phyloP scores from a whole-genome alignment of 2,329 filamentous ascomycete genomes.

The Trichoderma simmonsii region DNA sequence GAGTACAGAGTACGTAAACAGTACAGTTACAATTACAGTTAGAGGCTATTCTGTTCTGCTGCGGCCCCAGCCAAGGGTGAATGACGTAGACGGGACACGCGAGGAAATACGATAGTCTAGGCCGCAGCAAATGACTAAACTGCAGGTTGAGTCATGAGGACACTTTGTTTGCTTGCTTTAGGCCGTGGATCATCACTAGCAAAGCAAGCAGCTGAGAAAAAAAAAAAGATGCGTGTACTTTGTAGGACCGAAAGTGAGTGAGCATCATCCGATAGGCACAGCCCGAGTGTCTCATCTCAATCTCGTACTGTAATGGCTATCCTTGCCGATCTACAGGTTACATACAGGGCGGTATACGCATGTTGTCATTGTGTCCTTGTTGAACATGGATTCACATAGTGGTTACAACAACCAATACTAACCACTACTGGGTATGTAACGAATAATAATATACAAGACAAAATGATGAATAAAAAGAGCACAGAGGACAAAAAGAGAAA shows the following conservation, averaged over 20 bases:
- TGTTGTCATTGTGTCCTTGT: background rate
- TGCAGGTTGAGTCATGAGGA: background rate
- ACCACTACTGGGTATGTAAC: too few relatives aligned
- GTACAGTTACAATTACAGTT: too few relatives aligned
- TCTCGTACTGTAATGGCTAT: background rate
- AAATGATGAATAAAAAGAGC: background rate
- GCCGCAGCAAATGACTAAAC: background rate
- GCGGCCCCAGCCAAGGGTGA: background rate
- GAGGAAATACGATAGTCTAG: background rate
- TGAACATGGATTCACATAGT: background rate
- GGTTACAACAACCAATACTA: background rate
- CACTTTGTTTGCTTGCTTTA: background rate
- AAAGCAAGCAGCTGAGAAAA: background rate
- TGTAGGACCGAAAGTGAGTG: background rate
- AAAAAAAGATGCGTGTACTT: background rate
- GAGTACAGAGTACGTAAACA: background rate
- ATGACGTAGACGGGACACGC: background rate
- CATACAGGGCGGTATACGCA: background rate
- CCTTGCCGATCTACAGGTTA: background rate
- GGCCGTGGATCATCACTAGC: background rate
- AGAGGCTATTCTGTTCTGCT: background rate
- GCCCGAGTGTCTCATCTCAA: background rate
- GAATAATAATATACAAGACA: background rate
- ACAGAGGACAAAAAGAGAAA: background rate
- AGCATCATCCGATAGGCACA: background rate